Base-by-base conservation (phyloP, 2,329 filamentous ascomycete species). In the Ophiostoma himal-ulmi region DNA sequence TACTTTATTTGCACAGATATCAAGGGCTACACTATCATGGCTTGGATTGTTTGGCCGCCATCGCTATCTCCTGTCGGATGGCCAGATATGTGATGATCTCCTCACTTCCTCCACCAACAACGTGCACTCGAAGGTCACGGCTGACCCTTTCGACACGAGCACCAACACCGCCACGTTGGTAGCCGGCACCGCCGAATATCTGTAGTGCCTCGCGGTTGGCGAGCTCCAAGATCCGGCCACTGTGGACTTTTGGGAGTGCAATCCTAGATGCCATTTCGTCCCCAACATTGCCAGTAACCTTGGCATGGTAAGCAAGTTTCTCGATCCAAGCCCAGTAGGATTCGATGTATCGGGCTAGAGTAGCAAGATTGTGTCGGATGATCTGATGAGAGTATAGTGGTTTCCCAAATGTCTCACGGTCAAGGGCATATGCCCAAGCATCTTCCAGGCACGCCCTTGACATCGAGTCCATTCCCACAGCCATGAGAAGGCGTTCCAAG, bases 241-340 rank as follows among this genome's bases (percentile, higher is more conserved):
- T 83, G 62, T 83, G 81, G 0, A 86, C 81, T 73, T 86, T 86
- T 39, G 77, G 72, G 52, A 80, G 74, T 0, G 78, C 79, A 11
- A 79, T 75, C 11, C 76, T 73, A 10, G 75, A 74, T 0, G 77
- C 78, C 48, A 79, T 70, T 20, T 78, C 79, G 72, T 78, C 76
- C 76, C 70, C 81, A 74, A 73, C 72, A 71, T 74, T 74, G 22
- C 75, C 76, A 0, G 73, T 70, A 2, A 74, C 52, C 70, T 84
- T 80, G 62, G 85, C 79, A 65, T 86, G 84, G 75, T 84, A 86
- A 5, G 84, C 85, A 2, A 89, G 78, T 75, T 89, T 86, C 74
- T 89, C 87, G 71, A 89, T 76, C 79, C 86, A 89, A 0, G 86
- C 85, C 77, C 85, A 87, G 65, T 86, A 84, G 0, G 84, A 83